Evolutionary conservation across 331 rosid genomes (phyloP).

Genomic region (Pyracantha coccinea): DNA sequence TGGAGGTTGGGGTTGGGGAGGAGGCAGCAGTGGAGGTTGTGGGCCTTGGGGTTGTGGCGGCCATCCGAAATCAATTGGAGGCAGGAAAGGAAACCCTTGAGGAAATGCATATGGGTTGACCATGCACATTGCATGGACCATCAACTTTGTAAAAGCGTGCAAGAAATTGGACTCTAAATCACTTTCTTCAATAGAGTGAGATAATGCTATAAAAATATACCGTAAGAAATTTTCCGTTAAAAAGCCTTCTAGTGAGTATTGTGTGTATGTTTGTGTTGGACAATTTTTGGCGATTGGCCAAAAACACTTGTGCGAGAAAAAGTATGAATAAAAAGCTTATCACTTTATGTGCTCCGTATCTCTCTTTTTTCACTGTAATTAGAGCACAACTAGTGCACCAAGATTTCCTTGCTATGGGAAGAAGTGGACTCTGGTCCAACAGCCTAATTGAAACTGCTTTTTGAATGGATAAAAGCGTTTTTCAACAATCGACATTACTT

Average conservation of each 20-base stretch:
- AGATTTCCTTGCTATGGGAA: no score
- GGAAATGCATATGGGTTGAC: neutral
- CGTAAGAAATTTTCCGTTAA: neutral
- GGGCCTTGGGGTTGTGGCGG: slow-evolving; percentile 31
- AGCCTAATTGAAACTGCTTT: no score
- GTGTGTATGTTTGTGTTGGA: neutral
- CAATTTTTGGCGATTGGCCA: neutral
- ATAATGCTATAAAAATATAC: neutral
- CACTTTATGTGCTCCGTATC: no score
- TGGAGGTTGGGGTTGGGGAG: slow-evolving; percentile 23
- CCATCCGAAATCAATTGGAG: slow-evolving; percentile 5
- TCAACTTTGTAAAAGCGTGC: neutral
- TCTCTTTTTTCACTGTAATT: no score
- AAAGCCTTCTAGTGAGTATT: neutral
- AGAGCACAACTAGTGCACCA: no score
- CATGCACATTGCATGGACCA: neutral
- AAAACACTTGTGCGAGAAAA: neutral
- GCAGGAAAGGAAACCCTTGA: neutral
- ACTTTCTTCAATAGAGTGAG: neutral
- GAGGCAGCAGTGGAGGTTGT: slow-evolving; percentile 5
- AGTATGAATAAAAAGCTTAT: neutral
- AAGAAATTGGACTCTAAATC: neutral
- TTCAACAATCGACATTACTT: no score
- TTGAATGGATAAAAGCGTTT: no score
- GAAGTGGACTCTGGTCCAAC: no score